Conservation (phyloP, 352 stramenopile species). For the Pythium phragmitis region DNA sequence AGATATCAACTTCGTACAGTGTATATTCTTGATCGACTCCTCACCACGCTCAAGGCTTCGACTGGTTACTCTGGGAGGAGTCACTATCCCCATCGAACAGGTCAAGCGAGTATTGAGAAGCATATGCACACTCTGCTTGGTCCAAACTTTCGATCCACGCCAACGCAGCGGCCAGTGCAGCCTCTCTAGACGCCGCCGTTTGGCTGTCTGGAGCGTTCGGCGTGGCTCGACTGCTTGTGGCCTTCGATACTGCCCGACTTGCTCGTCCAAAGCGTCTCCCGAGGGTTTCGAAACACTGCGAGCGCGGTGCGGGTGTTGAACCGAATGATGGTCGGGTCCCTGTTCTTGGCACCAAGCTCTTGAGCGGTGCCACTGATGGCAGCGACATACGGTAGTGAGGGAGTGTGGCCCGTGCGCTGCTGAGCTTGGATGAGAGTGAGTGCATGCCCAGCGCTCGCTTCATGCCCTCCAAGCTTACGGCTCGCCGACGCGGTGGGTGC, state of each 20-base stretch:
- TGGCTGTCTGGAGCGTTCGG: not conserved
- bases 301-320: not conserved
- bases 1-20: no score
- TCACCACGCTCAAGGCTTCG: not conserved
- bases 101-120: not conserved
- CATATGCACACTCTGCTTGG: slow-evolving; percentile 10
- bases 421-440: slow-evolving; percentile 5
- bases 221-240: not conserved
- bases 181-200: not conserved
- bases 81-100: not conserved
- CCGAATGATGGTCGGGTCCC: not conserved
- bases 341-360: not conserved
- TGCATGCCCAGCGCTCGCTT: not conserved
- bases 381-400: slow-evolving; percentile 16
- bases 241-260: not conserved
- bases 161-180: slow-evolving; percentile 2
- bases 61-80: not conserved
- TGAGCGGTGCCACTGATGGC: slow-evolving; percentile 4
- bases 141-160: slow-evolving; percentile 12
- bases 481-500: not conserved
- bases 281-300: not conserved
- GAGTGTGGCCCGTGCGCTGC: slow-evolving; percentile 8
- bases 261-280: not conserved
- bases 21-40: not conserved
- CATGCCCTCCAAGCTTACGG: not conserved